These are phyloP conservation scores for Phlebiopsis flavidoalba DNA, from an alignment of 768 basidiomycete genomes.

Conservation along the genomic window DNA sequence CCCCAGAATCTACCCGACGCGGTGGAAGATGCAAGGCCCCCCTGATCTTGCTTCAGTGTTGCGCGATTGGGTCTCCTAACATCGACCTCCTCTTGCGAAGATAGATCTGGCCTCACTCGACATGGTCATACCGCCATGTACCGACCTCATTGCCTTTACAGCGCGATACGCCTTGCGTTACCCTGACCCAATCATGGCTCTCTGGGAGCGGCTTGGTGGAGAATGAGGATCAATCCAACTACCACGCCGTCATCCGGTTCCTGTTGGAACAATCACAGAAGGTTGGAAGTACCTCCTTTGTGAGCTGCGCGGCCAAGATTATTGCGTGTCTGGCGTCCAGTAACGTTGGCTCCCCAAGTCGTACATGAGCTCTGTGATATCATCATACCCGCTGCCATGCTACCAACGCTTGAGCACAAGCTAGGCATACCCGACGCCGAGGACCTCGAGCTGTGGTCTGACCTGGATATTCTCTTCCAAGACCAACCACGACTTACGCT, in stretches of 20 bases:
- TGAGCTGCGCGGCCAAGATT: slow-evolving; percentile 74
- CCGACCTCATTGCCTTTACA: slow-evolving; percentile 80
- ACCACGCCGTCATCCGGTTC: slow-evolving; percentile 76
- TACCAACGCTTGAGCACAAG: slow-evolving; percentile 71
- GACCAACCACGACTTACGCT: slow-evolving; percentile 66
- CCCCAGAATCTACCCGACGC: slow-evolving; percentile 51
- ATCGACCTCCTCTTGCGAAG: slow-evolving; percentile 65
- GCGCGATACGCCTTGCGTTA: slow-evolving; percentile 68
- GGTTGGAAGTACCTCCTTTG: slow-evolving; percentile 73
- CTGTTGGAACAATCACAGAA: slow-evolving; percentile 84
- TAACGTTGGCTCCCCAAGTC: slow-evolving; percentile 59
- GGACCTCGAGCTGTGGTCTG: slow-evolving; percentile 74
- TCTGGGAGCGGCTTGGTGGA: slow-evolving; percentile 82
- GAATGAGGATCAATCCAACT: slow-evolving; percentile 63
- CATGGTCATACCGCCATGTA: slow-evolving; percentile 66
- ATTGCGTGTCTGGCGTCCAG: slow-evolving; percentile 83
- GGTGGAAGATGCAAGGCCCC: slow-evolving; percentile 37
- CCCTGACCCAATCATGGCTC: slow-evolving; percentile 71
- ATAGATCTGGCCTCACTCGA: slow-evolving; percentile 46
- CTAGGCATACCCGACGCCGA: slow-evolving; percentile 53
- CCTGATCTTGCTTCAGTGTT: slow-evolving; percentile 70
- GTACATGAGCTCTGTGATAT: slow-evolving; percentile 83
- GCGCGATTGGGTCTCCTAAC: slow-evolving; percentile 78
- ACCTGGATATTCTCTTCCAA: slow-evolving; percentile 71
- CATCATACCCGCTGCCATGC: slow-evolving; percentile 81